These are phyloP conservation scores for Salix suchowensis DNA, from an alignment of 345 rosid species.

Conservation along the genomic window DNA sequence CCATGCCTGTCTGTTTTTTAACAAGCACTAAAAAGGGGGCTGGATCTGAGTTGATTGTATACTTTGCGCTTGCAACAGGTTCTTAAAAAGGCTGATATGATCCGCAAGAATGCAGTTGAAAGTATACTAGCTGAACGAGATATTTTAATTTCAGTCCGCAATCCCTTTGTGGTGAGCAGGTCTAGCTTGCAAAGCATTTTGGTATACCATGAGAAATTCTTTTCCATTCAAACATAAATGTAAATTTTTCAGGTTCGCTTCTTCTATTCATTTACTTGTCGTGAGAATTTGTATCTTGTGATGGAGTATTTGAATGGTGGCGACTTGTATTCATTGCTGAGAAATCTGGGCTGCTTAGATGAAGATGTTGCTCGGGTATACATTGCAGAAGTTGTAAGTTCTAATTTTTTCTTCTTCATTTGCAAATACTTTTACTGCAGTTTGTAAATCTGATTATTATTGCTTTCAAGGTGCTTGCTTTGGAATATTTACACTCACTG, in stretches of 20 bases:
- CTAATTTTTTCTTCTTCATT: background rate
- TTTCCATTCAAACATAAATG: slow-evolving; percentile 25
- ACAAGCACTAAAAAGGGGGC: background rate
- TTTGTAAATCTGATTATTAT: background rate
- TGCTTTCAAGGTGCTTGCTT: slow-evolving; percentile 71
- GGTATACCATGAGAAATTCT: slow-evolving; percentile 16
- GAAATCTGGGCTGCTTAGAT: slow-evolving; percentile 95
- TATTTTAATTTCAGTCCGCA: slow-evolving; percentile 96
- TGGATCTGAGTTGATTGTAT: slow-evolving; percentile 5
- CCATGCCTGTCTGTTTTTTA: background rate
- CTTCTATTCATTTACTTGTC: slow-evolving; percentile 98
- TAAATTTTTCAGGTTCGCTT: slow-evolving; percentile 80
- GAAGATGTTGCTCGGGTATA: slow-evolving; percentile 98
- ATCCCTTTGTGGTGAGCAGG: slow-evolving; percentile 99
- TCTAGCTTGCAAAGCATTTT: slow-evolving; percentile 34
- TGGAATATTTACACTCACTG: slow-evolving; percentile 92
- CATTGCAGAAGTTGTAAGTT: slow-evolving; percentile 97
- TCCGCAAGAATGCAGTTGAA: slow-evolving; percentile 99
- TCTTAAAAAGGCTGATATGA: slow-evolving; percentile 98
- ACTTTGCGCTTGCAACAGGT: slow-evolving; percentile 49
- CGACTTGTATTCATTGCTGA: slow-evolving; percentile 85
- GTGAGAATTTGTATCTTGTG: slow-evolving; percentile 98
- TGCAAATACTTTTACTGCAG: background rate
- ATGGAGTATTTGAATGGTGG: slow-evolving; percentile 99
- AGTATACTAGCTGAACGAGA: slow-evolving; percentile 99